Evolutionary conservation across 805 yeast genomes (phyloP), one percentile per base, ranked within the genome.

Genomic region (Metschnikowia matae): DNA sequence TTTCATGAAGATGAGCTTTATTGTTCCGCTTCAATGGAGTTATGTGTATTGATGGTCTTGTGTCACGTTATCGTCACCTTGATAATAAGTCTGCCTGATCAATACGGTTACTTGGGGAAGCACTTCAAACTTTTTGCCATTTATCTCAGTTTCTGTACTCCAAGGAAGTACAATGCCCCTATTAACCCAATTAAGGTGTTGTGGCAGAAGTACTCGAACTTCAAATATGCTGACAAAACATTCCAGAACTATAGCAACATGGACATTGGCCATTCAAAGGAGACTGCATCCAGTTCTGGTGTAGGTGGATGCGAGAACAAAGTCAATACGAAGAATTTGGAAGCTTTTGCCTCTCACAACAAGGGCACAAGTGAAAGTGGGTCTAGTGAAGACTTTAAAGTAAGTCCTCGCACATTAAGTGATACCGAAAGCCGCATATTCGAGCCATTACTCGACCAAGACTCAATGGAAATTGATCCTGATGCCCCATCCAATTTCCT

Each of bases 91-190:
- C 58, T 50, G 33, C 59, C 61, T 6, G 53, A 56, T 40, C 58
- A 57, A 31, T 57, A 57, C 46, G 29, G 51, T 37, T 50, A 57
- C 33, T 50, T 57, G 47, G 61, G 57, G 18, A 48, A 53, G 39
- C 54, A 54, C 37, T 52, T 56, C 38, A 49, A 49, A 39, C 45
- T 54, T 6, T 57, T 57, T 36, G 58, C 55, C 7, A 40, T 46
- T 14, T 56, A 48, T 39, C 46, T 51, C 46, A 52, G 53, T 37
- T 33, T 50, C 32, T 31, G 42, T 21, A 49, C 49, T 26, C 57
- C 57, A n/a, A 49, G 61, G 23, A 57, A 57, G 51, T 57, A 57
- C 37, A 57, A 54, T 48, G 54, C 52, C 8, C 48, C 44, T 8
- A 50, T 50, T 26, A 56, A 52, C 38, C 59, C 61, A 13, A 48